A percentile compares a stretch with the other conserved stretches of the same genome.
phyloP scores from a whole-genome alignment of 2,329 filamentous ascomycete species.

The Coniochaeta hoffmannii region DNA sequence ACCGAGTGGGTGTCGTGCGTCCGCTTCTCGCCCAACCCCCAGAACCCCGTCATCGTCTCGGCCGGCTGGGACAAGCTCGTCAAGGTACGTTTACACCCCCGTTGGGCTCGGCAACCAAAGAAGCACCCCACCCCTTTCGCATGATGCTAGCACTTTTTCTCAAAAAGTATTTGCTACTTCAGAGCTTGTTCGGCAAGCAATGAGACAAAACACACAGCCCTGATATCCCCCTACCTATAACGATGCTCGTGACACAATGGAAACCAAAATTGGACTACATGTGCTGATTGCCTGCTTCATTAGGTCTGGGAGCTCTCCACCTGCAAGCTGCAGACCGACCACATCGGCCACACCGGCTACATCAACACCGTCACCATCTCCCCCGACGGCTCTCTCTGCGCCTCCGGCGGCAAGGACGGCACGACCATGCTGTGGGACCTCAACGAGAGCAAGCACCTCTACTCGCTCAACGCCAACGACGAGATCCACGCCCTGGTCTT shows the following conservation, averaged over 20 bases:
- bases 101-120: slow-evolving; percentile 9
- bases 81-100: slow-evolving; percentile 66
- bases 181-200: slow-evolving; percentile 79
- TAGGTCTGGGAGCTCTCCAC: slow-evolving; percentile 99
- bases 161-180: slow-evolving; percentile 99
- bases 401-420: slow-evolving; percentile 98
- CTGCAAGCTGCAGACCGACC: slow-evolving; percentile 99
- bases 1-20: slow-evolving; percentile 99
- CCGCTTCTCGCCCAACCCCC: slow-evolving; percentile 98
- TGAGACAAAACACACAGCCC: slow-evolving; percentile 93
- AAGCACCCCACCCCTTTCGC: slow-evolving; percentile 39
- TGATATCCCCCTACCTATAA: slow-evolving; percentile 49
- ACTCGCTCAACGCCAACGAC: slow-evolving; percentile 98
- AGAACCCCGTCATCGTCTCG: slow-evolving; percentile 99
- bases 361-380: slow-evolving; percentile 99
- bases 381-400: slow-evolving; percentile 97
- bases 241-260: background rate
- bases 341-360: slow-evolving; percentile 99
- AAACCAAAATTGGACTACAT: background rate
- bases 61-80: slow-evolving; percentile 99
- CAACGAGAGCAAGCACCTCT: slow-evolving; percentile 99
- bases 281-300: background rate
- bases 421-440: slow-evolving; percentile 99
- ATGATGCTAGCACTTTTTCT: slow-evolving; percentile 77
- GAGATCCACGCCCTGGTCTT: slow-evolving; percentile 99